A percentile compares a stretch with the other conserved stretches of the same genome.
Evolutionary conservation across 2,329 filamentous ascomycete genomes (phyloP).

Genomic region (Tolypocladium endophyticum): DNA sequence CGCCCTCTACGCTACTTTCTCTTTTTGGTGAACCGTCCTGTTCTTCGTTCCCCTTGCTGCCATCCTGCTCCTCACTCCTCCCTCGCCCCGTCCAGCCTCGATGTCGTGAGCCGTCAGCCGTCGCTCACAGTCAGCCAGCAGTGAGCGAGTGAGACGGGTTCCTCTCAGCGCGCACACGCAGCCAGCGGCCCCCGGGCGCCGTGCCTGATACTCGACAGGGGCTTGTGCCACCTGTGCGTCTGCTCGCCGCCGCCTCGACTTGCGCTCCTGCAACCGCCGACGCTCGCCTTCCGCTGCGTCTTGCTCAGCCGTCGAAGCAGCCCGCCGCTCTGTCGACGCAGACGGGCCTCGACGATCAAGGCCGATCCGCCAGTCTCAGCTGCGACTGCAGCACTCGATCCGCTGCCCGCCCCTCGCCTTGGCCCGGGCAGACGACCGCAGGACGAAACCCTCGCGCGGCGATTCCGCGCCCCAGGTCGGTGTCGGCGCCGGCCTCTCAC

Average conservation of each 20-base stretch:
- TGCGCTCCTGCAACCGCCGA: not conserved
- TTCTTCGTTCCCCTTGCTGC: not conserved
- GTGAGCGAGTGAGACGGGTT: not conserved
- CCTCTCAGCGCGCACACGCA: not conserved
- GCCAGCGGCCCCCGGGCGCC: not conserved
- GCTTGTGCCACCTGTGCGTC: not conserved
- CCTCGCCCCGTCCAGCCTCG: not conserved
- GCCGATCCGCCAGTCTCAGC: not conserved
- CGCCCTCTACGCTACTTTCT: not conserved
- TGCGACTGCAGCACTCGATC: not conserved
- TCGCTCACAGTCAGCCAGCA: not conserved
- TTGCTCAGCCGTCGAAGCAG: not conserved
- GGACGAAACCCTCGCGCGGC: not conserved
- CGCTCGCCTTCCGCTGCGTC: not conserved
- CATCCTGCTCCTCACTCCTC: not conserved
- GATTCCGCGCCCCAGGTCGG: constrained; percentile 4
- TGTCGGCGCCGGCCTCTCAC: not conserved
- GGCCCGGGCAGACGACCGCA: not conserved
- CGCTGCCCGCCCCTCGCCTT: not conserved
- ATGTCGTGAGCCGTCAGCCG: not conserved
- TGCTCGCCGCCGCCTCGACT: not conserved
- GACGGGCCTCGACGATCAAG: not conserved
- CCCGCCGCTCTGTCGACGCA: not conserved
- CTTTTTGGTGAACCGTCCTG: not conserved
- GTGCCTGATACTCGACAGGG: not conserved